Conservation (phyloP, 805 yeast species). For the Monosporozyma unispora region DNA sequence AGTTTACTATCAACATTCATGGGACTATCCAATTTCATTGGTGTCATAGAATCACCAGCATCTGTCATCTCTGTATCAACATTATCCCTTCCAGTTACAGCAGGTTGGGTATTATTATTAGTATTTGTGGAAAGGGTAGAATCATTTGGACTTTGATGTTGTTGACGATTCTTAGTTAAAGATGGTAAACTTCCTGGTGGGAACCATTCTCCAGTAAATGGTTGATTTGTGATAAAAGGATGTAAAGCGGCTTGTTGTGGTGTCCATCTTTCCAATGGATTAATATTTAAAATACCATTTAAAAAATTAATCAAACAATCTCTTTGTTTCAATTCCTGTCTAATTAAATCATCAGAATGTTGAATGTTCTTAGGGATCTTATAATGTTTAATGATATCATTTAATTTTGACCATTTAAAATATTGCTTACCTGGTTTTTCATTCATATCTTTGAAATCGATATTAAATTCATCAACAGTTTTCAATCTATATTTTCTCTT, state of each 20-base stretch:
- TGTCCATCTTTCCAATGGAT: slow-evolving; percentile 92
- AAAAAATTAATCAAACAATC: slow-evolving; percentile 68
- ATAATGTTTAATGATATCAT: slow-evolving; percentile 71
- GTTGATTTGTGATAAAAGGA: slow-evolving; percentile 70
- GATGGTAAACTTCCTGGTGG: slow-evolving; percentile 36
- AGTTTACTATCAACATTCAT: neutral
- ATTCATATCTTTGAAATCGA: slow-evolving; percentile 19
- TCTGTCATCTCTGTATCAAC: slow-evolving; percentile 3
- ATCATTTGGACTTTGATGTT: too few species aligned
- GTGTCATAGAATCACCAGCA: neutral
- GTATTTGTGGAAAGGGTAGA: neutral
- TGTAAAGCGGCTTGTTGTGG: slow-evolving; percentile 92
- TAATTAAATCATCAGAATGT: slow-evolving; percentile 35
- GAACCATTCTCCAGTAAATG: slow-evolving; percentile 44
- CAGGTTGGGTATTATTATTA: neutral
- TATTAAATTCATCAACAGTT: slow-evolving; percentile 40
- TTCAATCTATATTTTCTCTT: slow-evolving; percentile 31
- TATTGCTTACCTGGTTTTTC: slow-evolving; percentile 84
- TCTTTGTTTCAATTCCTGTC: slow-evolving; percentile 67
- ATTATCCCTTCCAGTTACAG: neutral
- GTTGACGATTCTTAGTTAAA: neutral
- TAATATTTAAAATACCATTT: slow-evolving; percentile 64
- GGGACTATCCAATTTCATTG: neutral
- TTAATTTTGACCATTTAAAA: slow-evolving; percentile 54
- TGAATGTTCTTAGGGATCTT: slow-evolving; percentile 52